Conservation (phyloP, 2,329 filamentous ascomycete species). For the Penicillium sp. region DNA sequence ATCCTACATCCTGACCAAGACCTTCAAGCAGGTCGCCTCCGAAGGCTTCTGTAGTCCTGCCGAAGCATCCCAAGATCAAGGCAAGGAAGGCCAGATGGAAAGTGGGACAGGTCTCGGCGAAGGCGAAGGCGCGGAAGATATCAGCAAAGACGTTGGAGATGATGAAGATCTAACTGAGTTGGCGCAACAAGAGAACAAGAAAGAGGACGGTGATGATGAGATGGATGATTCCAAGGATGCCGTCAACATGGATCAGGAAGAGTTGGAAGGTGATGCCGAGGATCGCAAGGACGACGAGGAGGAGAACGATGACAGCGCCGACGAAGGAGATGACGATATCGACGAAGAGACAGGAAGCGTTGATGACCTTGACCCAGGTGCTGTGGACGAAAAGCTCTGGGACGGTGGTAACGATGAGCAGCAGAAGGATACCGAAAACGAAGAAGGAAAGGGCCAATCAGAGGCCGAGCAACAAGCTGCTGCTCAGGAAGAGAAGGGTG, state of each 20-base stretch:
- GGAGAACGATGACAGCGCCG: slow-evolving; percentile 61
- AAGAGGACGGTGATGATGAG: slow-evolving; percentile 46
- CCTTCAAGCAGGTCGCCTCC: slow-evolving; percentile 73
- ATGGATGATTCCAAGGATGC: slow-evolving; percentile 48
- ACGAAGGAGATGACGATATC: slow-evolving; percentile 65
- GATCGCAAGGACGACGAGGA: slow-evolving; percentile 49
- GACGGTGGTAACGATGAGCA: slow-evolving; percentile 74
- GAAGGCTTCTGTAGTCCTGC: slow-evolving; percentile 90
- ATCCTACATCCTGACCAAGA: slow-evolving; percentile 70
- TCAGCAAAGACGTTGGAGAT: slow-evolving; percentile 91
- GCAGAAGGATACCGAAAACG: slow-evolving; percentile 69
- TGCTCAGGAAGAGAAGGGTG: slow-evolving; percentile 54
- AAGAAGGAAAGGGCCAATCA: slow-evolving; percentile 55
- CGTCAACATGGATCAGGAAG: slow-evolving; percentile 69
- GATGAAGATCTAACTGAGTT: slow-evolving; percentile 92
- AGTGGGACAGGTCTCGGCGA: slow-evolving; percentile 91
- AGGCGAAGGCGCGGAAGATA: slow-evolving; percentile 92
- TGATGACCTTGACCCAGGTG: slow-evolving; percentile 81
- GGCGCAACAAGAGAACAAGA: slow-evolving; percentile 75
- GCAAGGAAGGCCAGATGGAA: slow-evolving; percentile 76
- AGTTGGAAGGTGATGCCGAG: slow-evolving; percentile 81
- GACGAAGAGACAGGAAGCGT: slow-evolving; percentile 90
- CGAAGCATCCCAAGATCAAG: slow-evolving; percentile 71
- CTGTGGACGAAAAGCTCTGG: slow-evolving; percentile 99
- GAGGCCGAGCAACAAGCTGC: slow-evolving; percentile 58